Evolutionary conservation across 352 stramenopile genomes (phyloP).

Genomic region (Albugo laibachii): DNA sequence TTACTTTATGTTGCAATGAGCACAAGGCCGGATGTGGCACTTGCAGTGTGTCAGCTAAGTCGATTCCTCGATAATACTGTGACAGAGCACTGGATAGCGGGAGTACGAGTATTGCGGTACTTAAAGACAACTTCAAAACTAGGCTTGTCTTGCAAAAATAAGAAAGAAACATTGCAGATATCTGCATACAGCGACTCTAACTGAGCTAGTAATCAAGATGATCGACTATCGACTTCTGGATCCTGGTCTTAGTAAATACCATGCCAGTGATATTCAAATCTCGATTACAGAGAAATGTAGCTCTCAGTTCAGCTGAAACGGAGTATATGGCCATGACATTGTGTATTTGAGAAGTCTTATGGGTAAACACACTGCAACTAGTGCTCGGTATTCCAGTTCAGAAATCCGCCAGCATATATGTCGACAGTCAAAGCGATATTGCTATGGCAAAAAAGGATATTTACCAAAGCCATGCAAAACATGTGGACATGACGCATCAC

Average conservation of each 20-base stretch:
- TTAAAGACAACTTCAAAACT: neutral
- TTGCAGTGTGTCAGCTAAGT: neutral
- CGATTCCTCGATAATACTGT: neutral
- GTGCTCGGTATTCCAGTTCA: neutral
- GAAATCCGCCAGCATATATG: neutral
- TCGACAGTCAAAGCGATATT: constrained; percentile 9
- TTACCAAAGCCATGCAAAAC: constrained; percentile 7
- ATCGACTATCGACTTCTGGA: neutral
- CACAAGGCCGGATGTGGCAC: neutral
- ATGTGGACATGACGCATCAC: neutral
- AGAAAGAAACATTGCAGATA: neutral
- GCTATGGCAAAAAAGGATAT: constrained; percentile 2
- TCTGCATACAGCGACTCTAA: neutral
- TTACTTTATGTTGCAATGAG: neutral
- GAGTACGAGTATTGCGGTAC: neutral
- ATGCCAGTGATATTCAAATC: neutral
- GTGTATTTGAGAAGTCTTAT: neutral
- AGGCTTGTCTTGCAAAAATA: constrained; percentile 3
- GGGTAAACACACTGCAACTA: neutral
- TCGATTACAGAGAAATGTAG: neutral
- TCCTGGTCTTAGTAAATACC: neutral
- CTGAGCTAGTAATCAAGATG: neutral
- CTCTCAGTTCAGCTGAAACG: neutral
- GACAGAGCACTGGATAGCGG: neutral
- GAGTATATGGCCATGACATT: neutral